Evolutionary conservation across 2,329 filamentous ascomycete species (phyloP), one percentile per base, ranked within the genome.

Genomic region (Hypoxylon sp.): DNA sequence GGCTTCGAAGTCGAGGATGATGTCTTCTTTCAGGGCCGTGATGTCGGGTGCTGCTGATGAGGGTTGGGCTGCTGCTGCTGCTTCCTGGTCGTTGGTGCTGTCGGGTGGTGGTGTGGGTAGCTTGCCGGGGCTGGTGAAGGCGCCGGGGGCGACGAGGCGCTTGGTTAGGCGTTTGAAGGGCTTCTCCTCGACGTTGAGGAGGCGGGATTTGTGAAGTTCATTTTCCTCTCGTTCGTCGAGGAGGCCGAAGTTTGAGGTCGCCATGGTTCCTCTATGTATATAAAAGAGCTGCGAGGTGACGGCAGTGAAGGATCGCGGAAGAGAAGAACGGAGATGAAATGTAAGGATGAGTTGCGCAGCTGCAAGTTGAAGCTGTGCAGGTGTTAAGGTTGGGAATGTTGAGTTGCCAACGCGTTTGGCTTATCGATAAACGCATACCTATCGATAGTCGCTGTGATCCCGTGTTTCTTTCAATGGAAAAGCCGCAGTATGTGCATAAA

Each of bases 111-210:
- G 91, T 2, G 91, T 92, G 17, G 87, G 86, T 4, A 88, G 84
- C 37, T 83, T 85, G 50, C 84, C 77, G 7, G 79, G 75, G 65
- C 85, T 82, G 17, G 92, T 84, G 31, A 93, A 85, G 19, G 91
- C 88, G 59, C 89, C 88, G 15, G 92, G 87, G 21, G 88, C 86
- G 4, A 93, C 85, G 7, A 98, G 88, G 32, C 92, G 91, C 81
- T 94, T 94, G 21, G 92, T 93, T 66, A 98, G 89, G 67, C 94
- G 91, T 79, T 93, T 93, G 83, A 97, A 98, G 0, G 94, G 93
- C 65, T 94, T 94, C 77, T 97, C 93, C 83, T 98, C 95, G 68
- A 98, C 91, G 70, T 93, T 92, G 39, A 98, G 87, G 3, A 98
- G 91, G 46, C 95, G 93, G 31, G 88, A 87, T 76, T 94, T 95